Evolutionary conservation across 2,329 filamentous ascomycete species (phyloP), one percentile per base, ranked within the genome.

Genomic region (Beauveria varroae): DNA sequence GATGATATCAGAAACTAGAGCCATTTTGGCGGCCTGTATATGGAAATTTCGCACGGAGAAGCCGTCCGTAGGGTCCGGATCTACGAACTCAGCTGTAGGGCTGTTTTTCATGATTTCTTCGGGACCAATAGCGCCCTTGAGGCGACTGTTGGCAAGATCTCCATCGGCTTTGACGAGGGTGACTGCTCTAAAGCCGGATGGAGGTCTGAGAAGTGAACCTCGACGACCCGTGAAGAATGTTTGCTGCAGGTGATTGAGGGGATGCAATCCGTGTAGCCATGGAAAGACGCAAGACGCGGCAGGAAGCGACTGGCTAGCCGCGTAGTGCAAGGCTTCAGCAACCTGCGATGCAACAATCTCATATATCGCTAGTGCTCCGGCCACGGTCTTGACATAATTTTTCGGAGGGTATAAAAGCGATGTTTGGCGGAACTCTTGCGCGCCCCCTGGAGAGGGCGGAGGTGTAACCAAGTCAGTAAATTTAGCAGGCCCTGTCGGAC

Each of bases 11-110:
- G 93, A 97, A 9, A 95, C 84, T 65, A 89, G 85, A 60, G 93
- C 93, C 65, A 90, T 79, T 73, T 99, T 99, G 62, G 89, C 89
- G 0, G 90, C 84, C 73, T 99, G 95, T 44, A 98, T 98, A 68
- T 98, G 93, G 71, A 99, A 99, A 73, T 98, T 98, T 51, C 95
- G 86, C 49, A 98, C 93, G 5, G 91, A 96, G 71, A 98, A 98
- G 9, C 95, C 95, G 66, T 96, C 90, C 61, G 79, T 83, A 1
- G 95, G 95, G 70, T 99, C 95, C 46, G 88, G 83, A 49, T 96
- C 90, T 63, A 92, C 77, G 70, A 99, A 96, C 24, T 86, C 81
- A 50, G 82, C 75, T 18, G 75, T 74, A 3, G 69, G 70, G 3
- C 73, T 72, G 0, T 78, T 67, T 43, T 85, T 81, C 62, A 98